Base-by-base conservation (phyloP, 805 yeast species). In the Schwanniomyces polymorphus region DNA sequence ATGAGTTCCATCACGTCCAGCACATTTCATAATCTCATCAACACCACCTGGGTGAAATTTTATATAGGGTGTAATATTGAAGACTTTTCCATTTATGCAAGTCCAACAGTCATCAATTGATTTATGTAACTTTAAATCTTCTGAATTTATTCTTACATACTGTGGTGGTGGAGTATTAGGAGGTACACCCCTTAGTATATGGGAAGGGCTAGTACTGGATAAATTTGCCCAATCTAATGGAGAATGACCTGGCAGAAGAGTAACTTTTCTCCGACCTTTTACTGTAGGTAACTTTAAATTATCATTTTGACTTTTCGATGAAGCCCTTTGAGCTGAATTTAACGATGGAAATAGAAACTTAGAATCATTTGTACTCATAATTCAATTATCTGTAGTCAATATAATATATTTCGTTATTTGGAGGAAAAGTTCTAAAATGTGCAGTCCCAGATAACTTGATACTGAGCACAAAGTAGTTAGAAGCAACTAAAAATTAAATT, bases 11-110 rank as follows among this genome's bases (percentile, higher is more conserved):
- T 92, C 97, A 42, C 75, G 74, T 0, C 97, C 97, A 1, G 95
- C 94, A 57, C 86, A 81, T 43, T 81, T 78, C 81, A 88, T 72
- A 37, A 92, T 68, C 58, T 90, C 88, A 6, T 80, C 82, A 4
- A 75, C 82, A 1, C 99, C 99, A 29, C 99, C 99, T 0, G 99
- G 99, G 56, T 92, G 99, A 64, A 84, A 94, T 45, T 80, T 72
- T 29, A 94, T 60, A 64, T 94, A 92, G 10, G 86, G 83, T 0
- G 97, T 84, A n/a, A 92, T 73, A 59, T 91, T 89, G 70, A 88
- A 92, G 1, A 92, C 96, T 57, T 81, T 86, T 4, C 91, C 88
- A 38, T 81, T 81, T 7, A 92, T 75, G 28, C 81, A 81, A 3
- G 94, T 86, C 98, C 98, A 92, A 48, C 88, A 88, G 60, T 94